Evolutionary conservation across 495 filamentous ascomycete genomes (phyloP).

Genomic region (Aspergillus avenaceus): DNA sequence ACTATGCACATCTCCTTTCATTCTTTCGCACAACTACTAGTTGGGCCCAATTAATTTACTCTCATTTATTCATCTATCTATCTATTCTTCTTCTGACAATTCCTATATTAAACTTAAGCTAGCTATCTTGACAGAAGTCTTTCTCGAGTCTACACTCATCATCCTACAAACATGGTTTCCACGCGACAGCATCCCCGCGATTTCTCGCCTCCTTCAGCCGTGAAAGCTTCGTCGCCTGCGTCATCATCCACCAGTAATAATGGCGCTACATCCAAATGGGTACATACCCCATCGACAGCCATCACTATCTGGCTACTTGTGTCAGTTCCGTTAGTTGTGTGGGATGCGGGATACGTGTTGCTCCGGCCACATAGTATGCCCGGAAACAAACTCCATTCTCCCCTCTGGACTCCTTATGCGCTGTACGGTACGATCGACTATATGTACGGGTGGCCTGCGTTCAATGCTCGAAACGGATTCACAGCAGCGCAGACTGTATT

Average conservation of each 20-base stretch:
- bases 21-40: too few species aligned
- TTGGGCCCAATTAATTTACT: too few species aligned
- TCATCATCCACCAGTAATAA: slow-evolving; percentile 24
- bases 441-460: slow-evolving; percentile 80
- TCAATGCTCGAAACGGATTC: slow-evolving; percentile 68
- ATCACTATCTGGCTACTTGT: slow-evolving; percentile 70
- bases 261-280: slow-evolving; percentile 42
- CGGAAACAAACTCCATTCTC: slow-evolving; percentile 68
- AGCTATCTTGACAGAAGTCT: not conserved
- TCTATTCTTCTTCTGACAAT: not conserved
- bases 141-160: not conserved
- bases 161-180: slow-evolving; percentile 40
- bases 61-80: too few species aligned
- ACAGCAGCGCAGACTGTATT: slow-evolving; percentile 69
- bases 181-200: slow-evolving; percentile 48
- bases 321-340: slow-evolving; percentile 76
- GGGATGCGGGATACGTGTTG: slow-evolving; percentile 80
- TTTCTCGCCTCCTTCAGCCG: slow-evolving; percentile 35
- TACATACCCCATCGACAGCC: slow-evolving; percentile 62
- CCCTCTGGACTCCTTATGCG: slow-evolving; percentile 74
- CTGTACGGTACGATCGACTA: slow-evolving; percentile 79
- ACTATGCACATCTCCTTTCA: too few species aligned
- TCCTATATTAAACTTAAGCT: slow-evolving; percentile 3
- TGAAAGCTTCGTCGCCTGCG: slow-evolving; percentile 13
- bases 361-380: slow-evolving; percentile 82